phyloP scores from a whole-genome alignment of 768 basidiomycete genomes.

The Lentinula sp. region DNA sequence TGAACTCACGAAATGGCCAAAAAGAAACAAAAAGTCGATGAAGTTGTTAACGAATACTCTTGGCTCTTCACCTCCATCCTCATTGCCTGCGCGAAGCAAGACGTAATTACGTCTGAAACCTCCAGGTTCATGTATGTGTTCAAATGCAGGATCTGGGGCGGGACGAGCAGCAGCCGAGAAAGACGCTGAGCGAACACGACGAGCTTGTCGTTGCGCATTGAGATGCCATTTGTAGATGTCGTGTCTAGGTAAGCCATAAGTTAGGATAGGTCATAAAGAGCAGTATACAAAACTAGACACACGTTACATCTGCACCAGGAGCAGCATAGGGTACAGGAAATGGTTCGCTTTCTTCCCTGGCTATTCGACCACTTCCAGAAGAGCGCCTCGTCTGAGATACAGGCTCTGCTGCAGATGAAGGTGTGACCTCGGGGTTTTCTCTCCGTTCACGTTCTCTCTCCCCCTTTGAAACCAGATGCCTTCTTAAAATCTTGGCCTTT shows the following conservation, averaged over 20 bases:
- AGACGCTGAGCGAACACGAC: slow-evolving; percentile 64
- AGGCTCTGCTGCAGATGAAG: neutral
- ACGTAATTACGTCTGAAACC: slow-evolving; percentile 92
- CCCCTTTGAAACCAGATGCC: slow-evolving; percentile 74
- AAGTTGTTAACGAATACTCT: slow-evolving; percentile 69
- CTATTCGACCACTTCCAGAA: slow-evolving; percentile 14
- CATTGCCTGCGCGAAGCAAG: slow-evolving; percentile 54
- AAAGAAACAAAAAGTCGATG: slow-evolving; percentile 91
- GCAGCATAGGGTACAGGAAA: slow-evolving; percentile 90
- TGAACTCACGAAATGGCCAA: slow-evolving; percentile 87
- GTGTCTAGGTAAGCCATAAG: slow-evolving; percentile 42
- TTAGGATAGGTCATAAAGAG: too few species aligned
- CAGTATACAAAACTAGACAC: slow-evolving; percentile 28
- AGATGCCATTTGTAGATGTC: slow-evolving; percentile 95
- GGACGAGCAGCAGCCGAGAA: slow-evolving; percentile 50
- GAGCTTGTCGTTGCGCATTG: slow-evolving; percentile 56
- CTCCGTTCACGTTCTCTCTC: slow-evolving; percentile 25
- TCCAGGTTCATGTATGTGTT: slow-evolving; percentile 93
- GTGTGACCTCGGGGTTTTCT: neutral
- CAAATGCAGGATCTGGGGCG: slow-evolving; percentile 69
- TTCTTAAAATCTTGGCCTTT: slow-evolving; percentile 73
- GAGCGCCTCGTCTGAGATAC: slow-evolving; percentile 16
- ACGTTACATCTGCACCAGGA: slow-evolving; percentile 90
- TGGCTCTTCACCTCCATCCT: slow-evolving; percentile 57
- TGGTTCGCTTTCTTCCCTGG: slow-evolving; percentile 51